Evolutionary conservation across 805 yeast genomes (phyloP), one percentile per base, ranked within the genome.

Genomic region (Isabelozyma pseudorhagii): DNA sequence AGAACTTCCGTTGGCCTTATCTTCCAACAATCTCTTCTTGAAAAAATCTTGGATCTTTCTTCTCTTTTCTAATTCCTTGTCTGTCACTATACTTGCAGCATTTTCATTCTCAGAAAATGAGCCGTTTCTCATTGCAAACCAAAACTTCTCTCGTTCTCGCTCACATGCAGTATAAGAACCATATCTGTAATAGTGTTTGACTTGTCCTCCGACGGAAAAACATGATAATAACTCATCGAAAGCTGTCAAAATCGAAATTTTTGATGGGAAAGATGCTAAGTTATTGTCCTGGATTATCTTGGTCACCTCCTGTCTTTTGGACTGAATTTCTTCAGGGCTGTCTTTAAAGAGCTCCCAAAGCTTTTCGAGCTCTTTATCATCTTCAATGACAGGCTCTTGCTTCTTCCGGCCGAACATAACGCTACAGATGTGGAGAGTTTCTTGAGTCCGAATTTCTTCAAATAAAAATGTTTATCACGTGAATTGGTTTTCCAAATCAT

Each of bases 171-270:
- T 83, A 58, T 89, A 77, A 41, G 84, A 82, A 2, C 97, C 97
- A 61, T 83, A 87, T 48, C 97, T 74, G 63, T 92, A 93, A 60
- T 87, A 87, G 67, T 87, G 80, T 52, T 96, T 80, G 17, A 89
- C 70, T 62, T 92, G 97, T 0, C 97, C 97, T 3, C 97, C 97
- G 3, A 92, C 62, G 0, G 97, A 88, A 69, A 88, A 90, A 64
- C 98, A 93, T 44, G 82, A 84, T 43, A 91, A 78, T 18, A 92
- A 73, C 61, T 90, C 96, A 66, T 92, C 96, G 67, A 92, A 85
- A 1, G 94, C 94, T 42, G 93, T 89, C 47, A 85, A 74, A 6
- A 73, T 57, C 11, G 74, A 63, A 44, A 74, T 56, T 25, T 65
- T 64, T n/a, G 64, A 57, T 4, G 77, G 78, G 47, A 65, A 64